Evolutionary conservation across 768 basidiomycete genomes (phyloP), one percentile per base, ranked within the genome.

Genomic region (Lactarius tabidus): DNA sequence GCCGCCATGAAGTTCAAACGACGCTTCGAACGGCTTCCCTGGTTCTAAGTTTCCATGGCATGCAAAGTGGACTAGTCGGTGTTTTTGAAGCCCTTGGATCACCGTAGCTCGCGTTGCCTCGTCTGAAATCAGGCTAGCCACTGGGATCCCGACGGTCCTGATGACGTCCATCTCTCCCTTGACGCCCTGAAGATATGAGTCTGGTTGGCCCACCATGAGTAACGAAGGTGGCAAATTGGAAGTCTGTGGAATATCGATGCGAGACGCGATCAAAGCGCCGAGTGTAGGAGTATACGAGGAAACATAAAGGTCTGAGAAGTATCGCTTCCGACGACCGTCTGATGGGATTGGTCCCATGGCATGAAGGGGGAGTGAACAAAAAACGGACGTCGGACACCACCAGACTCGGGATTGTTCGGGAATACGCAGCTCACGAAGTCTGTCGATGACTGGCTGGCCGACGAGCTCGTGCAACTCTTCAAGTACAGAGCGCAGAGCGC

Each of bases 261-360:
- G 57, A n/a, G 55, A 57, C 3, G 48, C 43, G 52, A 69, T 60
- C n/a, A 69, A 53, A 8, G 67, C 59, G 45, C 33, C 35, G 1
- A 69, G 59, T 2, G 62, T 63, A 3, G 68, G 66, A 14, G 65
- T 67, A 28, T 69, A 69, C 23, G 68, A 69, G 52, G 26, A 59
- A 35, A 67, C 59, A n/a, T 58, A 59, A 33, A 58, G 31, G 15
- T 69, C 60, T 26, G 54, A 59, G 31, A 67, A 52, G 45, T 59
- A 57, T 18, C 12, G 23, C 20, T 33, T 36, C 8, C 43, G 31
- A 8, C n/a, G 26, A n/a, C n/a, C 64, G 6, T 36, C 23, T 33
- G 28, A 31, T 15, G 29, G 33, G 29, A 67, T 60, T n/a, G 57
- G 52, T 23, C 60, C 55, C 20, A 62, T 62, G 15, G 68, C 68